Conservation (phyloP, 192 early-diverging fungal genomes). For the Dissophora globulifera region DNA sequence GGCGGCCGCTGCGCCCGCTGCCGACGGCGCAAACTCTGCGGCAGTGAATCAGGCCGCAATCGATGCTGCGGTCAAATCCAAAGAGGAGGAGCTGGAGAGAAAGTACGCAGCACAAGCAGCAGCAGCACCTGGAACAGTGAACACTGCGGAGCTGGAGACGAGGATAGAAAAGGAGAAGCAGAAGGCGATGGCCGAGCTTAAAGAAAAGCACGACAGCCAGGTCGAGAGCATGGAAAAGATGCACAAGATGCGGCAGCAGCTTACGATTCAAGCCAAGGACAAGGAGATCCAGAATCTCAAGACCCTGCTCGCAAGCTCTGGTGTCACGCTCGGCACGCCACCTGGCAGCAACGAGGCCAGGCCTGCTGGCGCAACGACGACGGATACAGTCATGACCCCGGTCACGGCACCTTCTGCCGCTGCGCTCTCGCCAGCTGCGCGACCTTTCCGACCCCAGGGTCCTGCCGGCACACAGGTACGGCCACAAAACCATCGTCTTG, state of each 20-base stretch:
- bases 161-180: slow-evolving; percentile 54
- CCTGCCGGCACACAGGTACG: background rate
- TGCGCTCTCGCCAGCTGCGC: slow-evolving; percentile 13
- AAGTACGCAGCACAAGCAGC: slow-evolving; percentile 55
- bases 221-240: slow-evolving; percentile 47
- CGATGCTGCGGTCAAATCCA: slow-evolving; percentile 21
- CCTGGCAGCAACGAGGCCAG: slow-evolving; percentile 17
- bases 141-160: slow-evolving; percentile 20
- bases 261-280: slow-evolving; percentile 57
- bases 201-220: slow-evolving; percentile 53
- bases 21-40: slow-evolving; percentile 10
- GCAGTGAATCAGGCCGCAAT: slow-evolving; percentile 30
- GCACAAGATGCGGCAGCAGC: slow-evolving; percentile 58
- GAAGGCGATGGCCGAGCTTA: slow-evolving; percentile 53
- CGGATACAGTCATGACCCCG: no score
- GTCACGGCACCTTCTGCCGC: background rate
- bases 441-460: slow-evolving; percentile 17
- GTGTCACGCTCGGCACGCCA: background rate
- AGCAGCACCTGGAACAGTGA: slow-evolving; percentile 20
- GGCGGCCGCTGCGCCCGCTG: no score
- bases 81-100: slow-evolving; percentile 36
- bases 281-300: slow-evolving; percentile 59
- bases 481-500: slow-evolving; percentile 11
- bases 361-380: no score
- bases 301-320: slow-evolving; percentile 40